phyloP scores from a whole-genome alignment of 2,329 filamentous ascomycete genomes.

The Stagonosporopsis rhizophila region DNA sequence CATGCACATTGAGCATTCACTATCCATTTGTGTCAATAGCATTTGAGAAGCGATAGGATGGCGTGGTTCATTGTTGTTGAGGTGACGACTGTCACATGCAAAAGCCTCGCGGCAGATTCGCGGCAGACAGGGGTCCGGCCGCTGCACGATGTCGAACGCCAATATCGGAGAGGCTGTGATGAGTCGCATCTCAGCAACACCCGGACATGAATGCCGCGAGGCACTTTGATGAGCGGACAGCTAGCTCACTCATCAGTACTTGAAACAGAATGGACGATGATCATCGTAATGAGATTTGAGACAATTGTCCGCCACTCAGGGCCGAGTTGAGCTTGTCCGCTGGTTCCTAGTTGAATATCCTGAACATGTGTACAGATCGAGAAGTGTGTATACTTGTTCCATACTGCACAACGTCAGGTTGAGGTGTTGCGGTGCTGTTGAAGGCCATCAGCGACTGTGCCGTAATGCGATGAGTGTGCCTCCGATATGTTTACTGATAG shows the following conservation, averaged over 20 bases:
- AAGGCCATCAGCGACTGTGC: constrained; percentile 1
- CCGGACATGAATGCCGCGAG: not conserved
- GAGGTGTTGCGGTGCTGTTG: not conserved
- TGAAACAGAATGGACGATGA: not conserved
- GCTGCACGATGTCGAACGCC: constrained; percentile 24
- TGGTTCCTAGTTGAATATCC: not conserved
- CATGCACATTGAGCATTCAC: not conserved
- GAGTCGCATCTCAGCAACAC: constrained; percentile 19
- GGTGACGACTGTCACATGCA: constrained; percentile 22
- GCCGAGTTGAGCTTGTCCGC: not conserved
- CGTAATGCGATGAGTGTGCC: constrained; percentile 18
- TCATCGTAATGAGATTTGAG: not conserved
- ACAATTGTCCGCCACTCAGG: constrained; percentile 12
- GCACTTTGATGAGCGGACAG: not conserved
- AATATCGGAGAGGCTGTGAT: constrained; percentile 12
- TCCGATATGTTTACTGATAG: constrained; percentile 13
- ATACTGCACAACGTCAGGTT: not conserved
- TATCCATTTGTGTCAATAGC: not conserved
- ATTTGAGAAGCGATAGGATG: not conserved
- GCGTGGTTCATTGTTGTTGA: not conserved
- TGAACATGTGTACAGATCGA: not conserved
- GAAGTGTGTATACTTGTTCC: not conserved
- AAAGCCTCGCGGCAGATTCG: constrained; percentile 15
- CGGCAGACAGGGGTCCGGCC: constrained; percentile 24
- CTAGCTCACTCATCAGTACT: not conserved